Evolutionary conservation across 768 basidiomycete genomes (phyloP), one percentile per base, ranked within the genome.

Genomic region (Flagelloscypha sp.): DNA sequence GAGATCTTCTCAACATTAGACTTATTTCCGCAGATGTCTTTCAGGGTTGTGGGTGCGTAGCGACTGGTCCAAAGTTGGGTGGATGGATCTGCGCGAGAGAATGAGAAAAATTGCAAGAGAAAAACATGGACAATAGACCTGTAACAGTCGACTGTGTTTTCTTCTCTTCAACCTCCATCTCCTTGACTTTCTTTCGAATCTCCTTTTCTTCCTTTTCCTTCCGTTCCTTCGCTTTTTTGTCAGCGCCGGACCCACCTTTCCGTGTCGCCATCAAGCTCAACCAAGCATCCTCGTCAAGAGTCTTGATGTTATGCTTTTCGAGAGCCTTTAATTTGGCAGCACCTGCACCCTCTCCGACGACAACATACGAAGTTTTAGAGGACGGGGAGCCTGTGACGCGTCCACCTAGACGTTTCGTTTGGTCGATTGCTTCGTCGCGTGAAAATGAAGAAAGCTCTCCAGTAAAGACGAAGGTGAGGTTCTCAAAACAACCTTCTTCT

Each of bases 1-100:
- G 79, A 78, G 3, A 99, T 61, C 49, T 89, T 90, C 59, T 98
- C 93, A 1, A 98, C 82, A 36, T 79, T 72, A 0, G 76, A 71
- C 58, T 98, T 98, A 63, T 98, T 99, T 6, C 95, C 95, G 42
- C 93, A 97, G 12, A 99, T 74, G 38, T 99, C 90, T 48, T 86
- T 92, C 37, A 92, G 45, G 2, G 68, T 71, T 44, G 80, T 76
- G 1, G 95, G 95, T 0, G 95, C 94, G 53, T 99, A 99, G 7
- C 90, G 79, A 21, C 81, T 83, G 24, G 95, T 97, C 95, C 95
- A 98, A 1, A 98, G 66, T 53, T 94, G 89, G 3, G 70, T 67
- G 1, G 63, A 64, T 3, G 66, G 59, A 45, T 77, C 69, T 56
- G 45, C 48, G 13, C 18, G n/a, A 20, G 18, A 24, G 35, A 7